Evolutionary conservation across 2,329 filamentous ascomycete species (phyloP).

Genomic region (Ascochyta fabae): DNA sequence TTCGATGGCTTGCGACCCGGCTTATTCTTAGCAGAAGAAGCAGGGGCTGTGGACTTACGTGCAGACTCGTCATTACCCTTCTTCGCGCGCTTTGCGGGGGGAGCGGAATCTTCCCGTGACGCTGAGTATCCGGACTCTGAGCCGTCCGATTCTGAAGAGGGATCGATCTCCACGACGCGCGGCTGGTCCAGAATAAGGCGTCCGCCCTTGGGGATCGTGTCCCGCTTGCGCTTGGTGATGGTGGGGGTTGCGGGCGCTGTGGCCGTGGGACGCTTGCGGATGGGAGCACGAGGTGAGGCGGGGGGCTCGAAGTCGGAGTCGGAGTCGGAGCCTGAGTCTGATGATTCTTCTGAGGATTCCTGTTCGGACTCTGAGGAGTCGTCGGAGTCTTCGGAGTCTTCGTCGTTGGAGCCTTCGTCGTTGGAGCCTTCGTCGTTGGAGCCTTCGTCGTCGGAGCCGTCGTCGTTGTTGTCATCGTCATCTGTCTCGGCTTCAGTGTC

Average conservation of each 20-base stretch:
- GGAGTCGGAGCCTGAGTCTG: too few species aligned
- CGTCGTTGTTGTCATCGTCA: background rate
- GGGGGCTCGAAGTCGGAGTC: background rate
- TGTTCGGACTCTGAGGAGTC: too few species aligned
- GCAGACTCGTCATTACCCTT: background rate
- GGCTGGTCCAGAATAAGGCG: background rate
- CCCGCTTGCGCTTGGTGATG: background rate
- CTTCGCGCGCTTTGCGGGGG: background rate
- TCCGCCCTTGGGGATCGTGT: background rate
- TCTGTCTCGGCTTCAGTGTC: background rate
- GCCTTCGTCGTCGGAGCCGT: background rate
- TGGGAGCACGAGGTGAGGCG: too few species aligned
- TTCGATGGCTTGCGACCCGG: too few species aligned
- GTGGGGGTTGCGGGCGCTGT: background rate
- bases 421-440: background rate
- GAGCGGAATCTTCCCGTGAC: background rate
- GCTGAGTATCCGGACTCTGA: too few species aligned
- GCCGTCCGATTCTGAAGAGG: too few species aligned
- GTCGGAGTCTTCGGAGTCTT: background rate
- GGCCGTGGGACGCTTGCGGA: background rate
- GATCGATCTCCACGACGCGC: background rate
- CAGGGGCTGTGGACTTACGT: background rate
- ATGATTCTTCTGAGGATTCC: too few species aligned
- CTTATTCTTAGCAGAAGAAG: background rate
- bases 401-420: background rate